Evolutionary conservation across 192 early-diverging fungal species (phyloP).

Genomic region (Kickxella alabastrina): DNA sequence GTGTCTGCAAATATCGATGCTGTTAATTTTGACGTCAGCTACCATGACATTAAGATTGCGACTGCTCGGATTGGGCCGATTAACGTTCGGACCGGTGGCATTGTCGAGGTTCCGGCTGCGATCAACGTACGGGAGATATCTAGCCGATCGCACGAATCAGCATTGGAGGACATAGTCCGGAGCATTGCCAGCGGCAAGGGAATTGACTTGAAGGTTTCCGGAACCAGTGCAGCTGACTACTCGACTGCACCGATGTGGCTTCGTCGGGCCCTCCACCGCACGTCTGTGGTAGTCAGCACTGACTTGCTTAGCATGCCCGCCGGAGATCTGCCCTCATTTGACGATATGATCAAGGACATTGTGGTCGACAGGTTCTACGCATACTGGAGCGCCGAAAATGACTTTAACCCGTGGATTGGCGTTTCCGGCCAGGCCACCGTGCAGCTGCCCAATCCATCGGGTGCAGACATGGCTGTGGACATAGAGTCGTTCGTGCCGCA

Average conservation of each 20-base stretch:
- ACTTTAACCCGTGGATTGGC: slow-evolving; percentile 30
- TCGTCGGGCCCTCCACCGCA: slow-evolving; percentile 13
- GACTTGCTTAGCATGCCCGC: slow-evolving; percentile 1
- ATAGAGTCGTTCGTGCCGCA: slow-evolving; percentile 29
- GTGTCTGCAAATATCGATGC: slow-evolving; percentile 23
- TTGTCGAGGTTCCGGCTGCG: slow-evolving; percentile 2
- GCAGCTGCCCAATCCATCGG: slow-evolving; percentile 23
- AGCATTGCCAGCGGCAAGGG: slow-evolving; percentile 5
- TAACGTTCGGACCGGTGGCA: not conserved
- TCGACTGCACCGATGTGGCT: slow-evolving; percentile 23
- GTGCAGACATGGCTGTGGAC: slow-evolving; percentile 18
- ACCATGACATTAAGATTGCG: slow-evolving; percentile 16
- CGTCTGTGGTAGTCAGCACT: slow-evolving; percentile 5
- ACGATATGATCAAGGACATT: slow-evolving; percentile 13
- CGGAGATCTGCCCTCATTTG: slow-evolving; percentile 1
- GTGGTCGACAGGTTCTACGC: slow-evolving; percentile 28
- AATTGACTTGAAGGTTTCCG: slow-evolving; percentile 10
- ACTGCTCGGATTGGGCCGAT: slow-evolving; percentile 17
- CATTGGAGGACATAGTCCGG: slow-evolving; percentile 16
- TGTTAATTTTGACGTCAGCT: slow-evolving; percentile 17
- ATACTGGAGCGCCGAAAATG: slow-evolving; percentile 33
- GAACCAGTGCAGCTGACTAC: slow-evolving; percentile 12
- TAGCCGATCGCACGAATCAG: slow-evolving; percentile 12
- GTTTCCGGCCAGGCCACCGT: slow-evolving; percentile 19
- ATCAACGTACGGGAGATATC: slow-evolving; percentile 17